Evolutionary conservation across 1,139 yeast species (phyloP), one percentile per base, ranked within the genome.

Genomic region (Yamadazyma oceani): DNA sequence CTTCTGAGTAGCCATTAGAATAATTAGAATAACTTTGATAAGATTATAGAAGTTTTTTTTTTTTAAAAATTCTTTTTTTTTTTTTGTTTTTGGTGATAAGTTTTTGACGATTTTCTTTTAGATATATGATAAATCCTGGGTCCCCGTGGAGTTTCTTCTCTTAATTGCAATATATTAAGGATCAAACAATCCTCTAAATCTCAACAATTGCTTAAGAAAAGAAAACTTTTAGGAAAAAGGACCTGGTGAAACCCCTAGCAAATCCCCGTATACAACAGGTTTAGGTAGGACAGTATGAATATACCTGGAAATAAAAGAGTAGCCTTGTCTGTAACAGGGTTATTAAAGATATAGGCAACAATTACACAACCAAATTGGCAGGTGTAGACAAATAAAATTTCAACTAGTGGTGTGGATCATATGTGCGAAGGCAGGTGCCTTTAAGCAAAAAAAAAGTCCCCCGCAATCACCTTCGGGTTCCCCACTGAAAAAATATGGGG

Each of bases 1-100:
- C 51, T 78, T 76, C 37, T 73, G 77, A 2, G 75, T 65, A 14
- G 74, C 67, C 69, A 69, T 69, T 21, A 16, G 21, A 21, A 24
- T 8, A 16, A 26, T n/a, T n/a, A n/a, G n/a, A n/a, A n/a, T n/a
- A n/a, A n/a, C n/a, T n/a, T n/a, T n/a, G n/a, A n/a, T n/a, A n/a
- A n/a, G n/a, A n/a, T n/a, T n/a, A 8, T 8, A 19, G 21, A 19
- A 6, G 8, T 19, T 19, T 19, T 19, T 19, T 19, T 19, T 19
- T n/a, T 24, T 11, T 24, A 5, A 5, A 6, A 12, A 24, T 6
- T 24, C 5, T 24, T 11, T 11, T 24, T 24, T 12, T 24, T 24
- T 10, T 5, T 6, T 6, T 6, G 26, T 24, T 12, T 24, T 24
- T 11, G 26, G 5, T 24, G 5, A 6, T 12, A 24, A 12, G n/a